Base-by-base conservation (phyloP, 192 early-diverging fungal genomes). In the Coemansia sp. region DNA sequence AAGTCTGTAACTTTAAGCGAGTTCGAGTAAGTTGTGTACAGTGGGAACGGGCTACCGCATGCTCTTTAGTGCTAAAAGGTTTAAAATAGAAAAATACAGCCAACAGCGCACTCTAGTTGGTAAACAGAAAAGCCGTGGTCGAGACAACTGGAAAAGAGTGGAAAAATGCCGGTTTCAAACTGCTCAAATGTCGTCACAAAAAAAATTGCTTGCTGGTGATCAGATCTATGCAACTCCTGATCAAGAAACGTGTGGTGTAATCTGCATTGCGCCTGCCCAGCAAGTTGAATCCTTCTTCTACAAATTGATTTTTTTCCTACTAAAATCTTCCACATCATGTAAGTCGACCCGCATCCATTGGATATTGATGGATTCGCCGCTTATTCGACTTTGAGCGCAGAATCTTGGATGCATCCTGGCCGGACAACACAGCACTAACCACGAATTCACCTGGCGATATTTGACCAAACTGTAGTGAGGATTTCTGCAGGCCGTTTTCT, bases 401-500 rank as follows among this genome's bases (percentile, higher is more conserved):
- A 43, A 15, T 15, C 1, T 43, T 43, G 41, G 41, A 15, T 15
- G 41, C 0, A 43, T 43, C 41, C 41, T 19, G n/a, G 2, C 12
- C 47, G 2, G 17, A 2, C 50, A 52, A 10, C 37, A 58, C 22
- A 43, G 5, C 2, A 58, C 35, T 39, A 15, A 47, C 22, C 21
- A 5, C 23, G 11, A n/a, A 45, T 22, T 50, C 21, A 11, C 37
- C 21, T 0, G 29, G 1, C 9, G 2, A 9, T 22, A 59, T 64
- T 37, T 70, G 1, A 15, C 15, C 10, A 43, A 43, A 43, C 41
- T 43, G 69, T 81, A 81, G 78, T 68, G 72, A 81, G 65, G 78
- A 81, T 81, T 75, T 81, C 78, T 75, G 78, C 66, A 73, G 69
- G 77, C 68, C 77, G 72, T 80, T 80, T 74, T 24, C 15, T 15